These are phyloP conservation scores for Sungouiella blattae DNA, from an alignment of 805 yeast species.

Conservation along the genomic window DNA sequence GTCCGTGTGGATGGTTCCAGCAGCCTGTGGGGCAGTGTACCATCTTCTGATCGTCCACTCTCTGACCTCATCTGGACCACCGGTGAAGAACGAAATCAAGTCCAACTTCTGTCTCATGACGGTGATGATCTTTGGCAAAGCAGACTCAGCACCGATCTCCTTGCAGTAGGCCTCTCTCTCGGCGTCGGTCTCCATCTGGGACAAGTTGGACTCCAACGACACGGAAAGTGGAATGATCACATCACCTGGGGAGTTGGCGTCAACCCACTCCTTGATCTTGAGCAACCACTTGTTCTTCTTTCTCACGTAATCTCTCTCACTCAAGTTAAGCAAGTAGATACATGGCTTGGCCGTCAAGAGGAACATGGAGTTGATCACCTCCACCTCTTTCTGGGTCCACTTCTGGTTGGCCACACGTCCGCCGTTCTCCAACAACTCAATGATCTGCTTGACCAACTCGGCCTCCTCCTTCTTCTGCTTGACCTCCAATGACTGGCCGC, in stretches of 20 bases:
- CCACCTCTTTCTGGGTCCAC: constrained; percentile 92
- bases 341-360: constrained; percentile 94
- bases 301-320: constrained; percentile 83
- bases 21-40: constrained; percentile 82
- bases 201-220: constrained; percentile 67
- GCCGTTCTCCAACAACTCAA: constrained; percentile 75
- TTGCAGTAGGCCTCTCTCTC: constrained; percentile 58
- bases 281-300: constrained; percentile 84
- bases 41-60: constrained; percentile 86
- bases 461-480: constrained; percentile 87
- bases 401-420: constrained; percentile 81
- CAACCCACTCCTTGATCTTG: constrained; percentile 88
- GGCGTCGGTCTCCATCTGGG: constrained; percentile 65
- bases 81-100: constrained; percentile 80
- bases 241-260: constrained; percentile 77
- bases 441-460: constrained; percentile 67
- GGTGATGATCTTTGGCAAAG: constrained; percentile 77
- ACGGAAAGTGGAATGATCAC: constrained; percentile 91
- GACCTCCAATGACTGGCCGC: constrained; percentile 85
- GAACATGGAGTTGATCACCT: constrained; percentile 78
- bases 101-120: constrained; percentile 66
- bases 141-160: constrained; percentile 65
- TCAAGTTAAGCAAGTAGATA: constrained; percentile 85
- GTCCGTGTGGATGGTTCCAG: constrained; percentile 87
- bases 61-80: constrained; percentile 80